Percentiles rank a stretch among this genome's conserved stretches.
These are phyloP conservation scores for Coemansia sp. DNA, from an alignment of 192 early-diverging fungal species.

Conservation along the genomic window DNA sequence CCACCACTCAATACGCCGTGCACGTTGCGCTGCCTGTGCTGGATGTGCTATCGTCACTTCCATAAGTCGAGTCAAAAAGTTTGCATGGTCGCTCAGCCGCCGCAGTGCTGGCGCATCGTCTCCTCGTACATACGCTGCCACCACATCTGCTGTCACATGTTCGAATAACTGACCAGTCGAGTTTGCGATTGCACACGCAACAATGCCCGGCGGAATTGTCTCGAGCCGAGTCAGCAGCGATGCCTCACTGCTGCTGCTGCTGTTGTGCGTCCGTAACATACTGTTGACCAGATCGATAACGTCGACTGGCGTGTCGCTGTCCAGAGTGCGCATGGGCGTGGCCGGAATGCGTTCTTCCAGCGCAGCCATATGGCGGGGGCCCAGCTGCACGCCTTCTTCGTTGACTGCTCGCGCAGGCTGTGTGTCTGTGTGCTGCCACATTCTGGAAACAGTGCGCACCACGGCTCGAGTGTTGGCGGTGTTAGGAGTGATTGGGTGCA, in stretches of 20 bases:
- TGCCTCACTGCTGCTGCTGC: constrained; percentile 26
- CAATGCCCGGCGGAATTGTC: constrained; percentile 44
- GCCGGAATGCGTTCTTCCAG: constrained; percentile 45
- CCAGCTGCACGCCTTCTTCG: constrained; percentile 36
- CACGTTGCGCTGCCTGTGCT: constrained; percentile 33
- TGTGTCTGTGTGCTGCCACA: constrained; percentile 19
- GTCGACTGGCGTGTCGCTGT: constrained; percentile 14
- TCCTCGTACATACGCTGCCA: constrained; percentile 23
- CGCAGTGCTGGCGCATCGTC: constrained; percentile 25
- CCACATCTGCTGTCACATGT: constrained; percentile 27
- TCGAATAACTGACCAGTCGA: constrained; percentile 47
- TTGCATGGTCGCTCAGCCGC: constrained; percentile 50
- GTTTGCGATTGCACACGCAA: constrained; percentile 48
- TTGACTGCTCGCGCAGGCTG: constrained; percentile 18
- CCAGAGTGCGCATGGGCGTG: constrained; percentile 30
- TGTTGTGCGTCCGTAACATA: constrained; percentile 25
- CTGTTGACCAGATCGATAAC: constrained; percentile 41
- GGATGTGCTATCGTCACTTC: constrained; percentile 40
- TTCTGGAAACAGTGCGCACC: constrained; percentile 16
- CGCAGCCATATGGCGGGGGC: constrained; percentile 28
- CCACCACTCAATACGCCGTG: constrained; percentile 53
- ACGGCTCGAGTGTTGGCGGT: constrained; percentile 4
- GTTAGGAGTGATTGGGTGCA: no score
- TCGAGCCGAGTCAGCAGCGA: constrained; percentile 36
- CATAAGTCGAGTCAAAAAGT: constrained; percentile 45